Evolutionary conservation across 2,329 filamentous ascomycete genomes (phyloP).

Genomic region (Trichophyton benhamiae): DNA sequence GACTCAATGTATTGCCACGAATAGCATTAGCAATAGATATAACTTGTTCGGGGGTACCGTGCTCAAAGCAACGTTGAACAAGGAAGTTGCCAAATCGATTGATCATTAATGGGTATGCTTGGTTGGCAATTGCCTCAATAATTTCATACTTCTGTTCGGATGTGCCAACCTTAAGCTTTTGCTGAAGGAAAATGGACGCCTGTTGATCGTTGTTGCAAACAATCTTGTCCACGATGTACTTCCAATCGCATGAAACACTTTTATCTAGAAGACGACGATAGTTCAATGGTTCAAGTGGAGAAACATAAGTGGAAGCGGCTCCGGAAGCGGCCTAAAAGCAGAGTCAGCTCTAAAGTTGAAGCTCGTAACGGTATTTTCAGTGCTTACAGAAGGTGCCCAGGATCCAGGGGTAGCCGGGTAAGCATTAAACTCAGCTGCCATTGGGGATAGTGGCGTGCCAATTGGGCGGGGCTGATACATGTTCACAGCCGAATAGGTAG

Average conservation of each 20-base stretch:
- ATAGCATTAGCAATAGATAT: slow-evolving; percentile 90
- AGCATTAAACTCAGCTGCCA: slow-evolving; percentile 62
- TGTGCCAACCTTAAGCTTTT: slow-evolving; percentile 95
- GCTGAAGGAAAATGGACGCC: slow-evolving; percentile 95
- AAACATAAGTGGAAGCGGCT: slow-evolving; percentile 65
- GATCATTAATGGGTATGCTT: slow-evolving; percentile 92
- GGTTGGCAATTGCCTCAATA: slow-evolving; percentile 86
- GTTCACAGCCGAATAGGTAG: slow-evolving; percentile 23
- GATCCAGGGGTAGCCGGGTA: slow-evolving; percentile 16
- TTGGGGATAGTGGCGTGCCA: slow-evolving; percentile 57
- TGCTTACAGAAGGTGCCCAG: slow-evolving; percentile 42
- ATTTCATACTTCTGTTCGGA: slow-evolving; percentile 95
- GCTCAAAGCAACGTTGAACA: slow-evolving; percentile 96
- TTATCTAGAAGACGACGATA: slow-evolving; percentile 90
- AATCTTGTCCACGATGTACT: slow-evolving; percentile 98
- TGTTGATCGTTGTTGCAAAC: slow-evolving; percentile 99
- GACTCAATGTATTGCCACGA: slow-evolving; percentile 78
- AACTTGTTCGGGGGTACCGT: slow-evolving; percentile 88
- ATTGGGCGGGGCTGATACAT: slow-evolving; percentile 45
- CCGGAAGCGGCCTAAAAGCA: slow-evolving; percentile 35
- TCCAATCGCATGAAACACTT: slow-evolving; percentile 97
- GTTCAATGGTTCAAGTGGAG: slow-evolving; percentile 83
- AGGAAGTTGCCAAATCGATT: slow-evolving; percentile 98
- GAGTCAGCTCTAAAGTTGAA: slow-evolving; percentile 16
- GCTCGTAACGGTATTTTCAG: not conserved